A percentile compares a stretch with the other conserved stretches of the same genome.
phyloP scores from a whole-genome alignment of 1,284 basidiomycete genomes.

The Cutaneotrichosporon cavernicola region DNA sequence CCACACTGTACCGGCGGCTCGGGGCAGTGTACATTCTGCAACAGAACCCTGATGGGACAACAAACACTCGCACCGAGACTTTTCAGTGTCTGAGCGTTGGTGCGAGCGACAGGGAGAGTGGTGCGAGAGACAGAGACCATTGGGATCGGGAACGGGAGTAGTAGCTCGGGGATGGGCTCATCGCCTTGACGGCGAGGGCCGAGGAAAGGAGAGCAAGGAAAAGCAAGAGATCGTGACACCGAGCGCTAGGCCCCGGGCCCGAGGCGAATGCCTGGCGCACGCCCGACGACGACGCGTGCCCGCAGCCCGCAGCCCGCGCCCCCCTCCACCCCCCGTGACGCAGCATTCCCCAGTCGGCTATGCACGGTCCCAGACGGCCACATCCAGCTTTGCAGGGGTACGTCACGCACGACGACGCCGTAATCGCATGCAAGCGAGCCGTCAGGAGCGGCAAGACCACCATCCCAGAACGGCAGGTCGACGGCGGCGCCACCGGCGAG shows the following conservation, averaged over 20 bases:
- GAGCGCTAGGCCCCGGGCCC: no score
- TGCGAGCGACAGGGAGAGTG: neutral
- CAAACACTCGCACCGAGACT: neutral
- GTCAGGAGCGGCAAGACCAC: neutral
- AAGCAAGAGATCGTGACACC: no score
- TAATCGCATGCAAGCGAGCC: neutral
- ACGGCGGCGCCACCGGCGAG: neutral
- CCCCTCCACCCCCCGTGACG: no score
- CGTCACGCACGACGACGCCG: neutral
- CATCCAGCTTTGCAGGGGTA: neutral
- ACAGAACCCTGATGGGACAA: no score
- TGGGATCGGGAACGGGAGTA: no score
- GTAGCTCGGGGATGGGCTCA: no score
- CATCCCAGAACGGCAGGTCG: neutral
- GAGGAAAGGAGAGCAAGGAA: no score
- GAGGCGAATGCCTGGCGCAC: neutral
- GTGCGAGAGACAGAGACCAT: neutral
- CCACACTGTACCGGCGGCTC: neutral
- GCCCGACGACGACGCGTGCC: neutral
- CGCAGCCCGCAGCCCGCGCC: neutral
- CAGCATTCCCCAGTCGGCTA: neutral
- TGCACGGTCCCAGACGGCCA: neutral
- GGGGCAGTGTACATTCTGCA: neutral
- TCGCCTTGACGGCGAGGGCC: no score
- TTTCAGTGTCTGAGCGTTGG: neutral